Evolutionary conservation across 306 rosid species (phyloP), one percentile per base, ranked within the genome.

Genomic region (Sesbania bispinosa): DNA sequence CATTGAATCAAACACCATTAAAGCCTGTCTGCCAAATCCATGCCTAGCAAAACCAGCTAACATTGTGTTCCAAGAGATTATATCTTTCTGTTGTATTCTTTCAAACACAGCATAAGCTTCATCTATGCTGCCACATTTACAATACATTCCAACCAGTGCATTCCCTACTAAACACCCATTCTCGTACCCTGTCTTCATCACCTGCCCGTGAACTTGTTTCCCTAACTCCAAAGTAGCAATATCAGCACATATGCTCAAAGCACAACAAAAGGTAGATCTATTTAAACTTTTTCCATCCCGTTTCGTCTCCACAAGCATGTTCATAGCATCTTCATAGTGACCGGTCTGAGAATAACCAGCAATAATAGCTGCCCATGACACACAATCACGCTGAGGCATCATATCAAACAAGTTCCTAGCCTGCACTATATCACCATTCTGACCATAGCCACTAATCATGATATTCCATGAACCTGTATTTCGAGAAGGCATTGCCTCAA

Each of bases 81-180:
- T 71, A 74, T 90, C 92, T 80, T 88, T 90, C 69, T 81, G 83
- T 71, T 82, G 77, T 62, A 90, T 86, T 70, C 79, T 84, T 76
- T 78, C 74, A 81, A 90, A 90, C 55, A 83, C 85, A 65, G 76
- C 71, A 81, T 82, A 70, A 38, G 95, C 95, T 75, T 88, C 97
- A 26, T 67, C 92, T 62, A 85, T 86, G 81, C 94, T 73, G 77
- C 92, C 97, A 48, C 95, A 90, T 77, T 86, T 90, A 71, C 87
- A 81, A 60, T 90, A 90, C 97, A 88, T 88, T 47, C 77, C 95
- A 62, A 90, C 85, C 72, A 90, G 95, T 59, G 95, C 95, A 88
- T 90, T 90, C 36, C 92, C 95, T 61, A 86, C 95, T 29, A 79
- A 85, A 70, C 88, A 85, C 43, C 90, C 90, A 7, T 77, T 76